A percentile compares a stretch with the other conserved stretches of the same genome.
phyloP scores from a whole-genome alignment of 2,329 filamentous ascomycete genomes.

The Ceratocystiopsis brevicomis region DNA sequence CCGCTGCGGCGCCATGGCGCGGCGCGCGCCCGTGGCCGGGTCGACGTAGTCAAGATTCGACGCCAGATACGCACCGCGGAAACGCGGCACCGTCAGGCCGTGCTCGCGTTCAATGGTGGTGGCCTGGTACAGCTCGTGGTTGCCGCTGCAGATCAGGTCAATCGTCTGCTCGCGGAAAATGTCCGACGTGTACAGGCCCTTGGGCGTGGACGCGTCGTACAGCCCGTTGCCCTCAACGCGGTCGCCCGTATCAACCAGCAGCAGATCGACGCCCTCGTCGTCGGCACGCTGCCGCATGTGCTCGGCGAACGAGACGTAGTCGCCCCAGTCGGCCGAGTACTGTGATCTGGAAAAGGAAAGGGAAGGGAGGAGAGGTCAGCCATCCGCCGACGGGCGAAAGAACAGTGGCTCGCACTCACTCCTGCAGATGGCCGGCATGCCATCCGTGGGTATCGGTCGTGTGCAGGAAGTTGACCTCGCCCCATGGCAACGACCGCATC shows the following conservation, averaged over 20 bases:
- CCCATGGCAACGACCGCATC: slow-evolving; percentile 71
- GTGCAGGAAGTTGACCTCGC: slow-evolving; percentile 91
- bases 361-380: neutral
- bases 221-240: slow-evolving; percentile 84
- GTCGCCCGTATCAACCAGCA: slow-evolving; percentile 93
- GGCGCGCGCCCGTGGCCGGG: slow-evolving; percentile 41
- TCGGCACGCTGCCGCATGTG: slow-evolving; percentile 69
- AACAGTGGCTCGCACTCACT: slow-evolving; percentile 31
- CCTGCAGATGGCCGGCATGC: slow-evolving; percentile 82
- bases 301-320: slow-evolving; percentile 83
- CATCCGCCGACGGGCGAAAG: neutral
- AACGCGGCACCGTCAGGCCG: slow-evolving; percentile 64
- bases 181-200: slow-evolving; percentile 74
- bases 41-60: slow-evolving; percentile 86
- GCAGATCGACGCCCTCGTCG: slow-evolving; percentile 56
- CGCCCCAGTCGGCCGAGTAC: slow-evolving; percentile 93
- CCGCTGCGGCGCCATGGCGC: slow-evolving; percentile 54
- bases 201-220: slow-evolving; percentile 75
- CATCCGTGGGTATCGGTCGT: slow-evolving; percentile 94
- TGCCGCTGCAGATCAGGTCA: slow-evolving; percentile 73
- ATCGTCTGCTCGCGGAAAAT: slow-evolving; percentile 69
- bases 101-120: slow-evolving; percentile 65
- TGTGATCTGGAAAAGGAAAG: slow-evolving; percentile 41
- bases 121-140: slow-evolving; percentile 82
- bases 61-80: slow-evolving; percentile 61